phyloP scores from a whole-genome alignment of 495 filamentous ascomycete genomes.

The Aspergillus ellipticus region DNA sequence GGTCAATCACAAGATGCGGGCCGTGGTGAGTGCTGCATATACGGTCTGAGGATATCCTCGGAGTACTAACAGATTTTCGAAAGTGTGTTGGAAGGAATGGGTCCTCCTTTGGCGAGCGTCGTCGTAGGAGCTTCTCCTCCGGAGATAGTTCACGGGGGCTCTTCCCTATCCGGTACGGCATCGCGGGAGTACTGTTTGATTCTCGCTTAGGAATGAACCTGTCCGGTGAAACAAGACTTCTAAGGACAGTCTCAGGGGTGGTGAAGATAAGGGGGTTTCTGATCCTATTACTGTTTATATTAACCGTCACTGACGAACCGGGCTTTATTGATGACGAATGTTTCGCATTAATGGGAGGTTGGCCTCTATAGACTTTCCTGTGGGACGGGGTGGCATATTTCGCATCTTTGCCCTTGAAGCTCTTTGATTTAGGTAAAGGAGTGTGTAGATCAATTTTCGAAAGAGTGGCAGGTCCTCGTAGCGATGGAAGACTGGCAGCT shows the following conservation, averaged over 20 bases:
- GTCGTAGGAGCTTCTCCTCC: constrained; percentile 59
- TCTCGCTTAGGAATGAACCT: constrained; percentile 64
- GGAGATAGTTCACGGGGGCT: constrained; percentile 53
- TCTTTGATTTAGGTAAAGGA: neutral
- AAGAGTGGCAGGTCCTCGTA: neutral
- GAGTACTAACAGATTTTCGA: constrained; percentile 15
- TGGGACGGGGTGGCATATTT: neutral
- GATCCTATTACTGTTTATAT: constrained; percentile 17
- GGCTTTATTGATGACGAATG: neutral
- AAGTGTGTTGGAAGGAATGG: constrained; percentile 53
- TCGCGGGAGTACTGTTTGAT: constrained; percentile 38
- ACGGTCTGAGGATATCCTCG: constrained; percentile 19
- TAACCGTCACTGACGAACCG: neutral
- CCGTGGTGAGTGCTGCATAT: constrained; percentile 27
- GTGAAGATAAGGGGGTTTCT: constrained; percentile 8
- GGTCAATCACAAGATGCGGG: constrained; percentile 34
- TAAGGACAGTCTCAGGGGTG: constrained; percentile 8
- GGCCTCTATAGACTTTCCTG: neutral
- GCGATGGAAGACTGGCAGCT: neutral
- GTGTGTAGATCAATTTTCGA: neutral
- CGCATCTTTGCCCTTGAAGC: neutral
- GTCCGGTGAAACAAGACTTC: constrained; percentile 46
- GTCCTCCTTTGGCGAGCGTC: constrained; percentile 55
- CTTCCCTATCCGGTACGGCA: constrained; percentile 65
- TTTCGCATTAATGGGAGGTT: neutral